Percentiles rank a stretch among this genome's conserved stretches.
Conservation (phyloP, 2,329 filamentous ascomycete genomes). For the Fusarium transvaalense region DNA sequence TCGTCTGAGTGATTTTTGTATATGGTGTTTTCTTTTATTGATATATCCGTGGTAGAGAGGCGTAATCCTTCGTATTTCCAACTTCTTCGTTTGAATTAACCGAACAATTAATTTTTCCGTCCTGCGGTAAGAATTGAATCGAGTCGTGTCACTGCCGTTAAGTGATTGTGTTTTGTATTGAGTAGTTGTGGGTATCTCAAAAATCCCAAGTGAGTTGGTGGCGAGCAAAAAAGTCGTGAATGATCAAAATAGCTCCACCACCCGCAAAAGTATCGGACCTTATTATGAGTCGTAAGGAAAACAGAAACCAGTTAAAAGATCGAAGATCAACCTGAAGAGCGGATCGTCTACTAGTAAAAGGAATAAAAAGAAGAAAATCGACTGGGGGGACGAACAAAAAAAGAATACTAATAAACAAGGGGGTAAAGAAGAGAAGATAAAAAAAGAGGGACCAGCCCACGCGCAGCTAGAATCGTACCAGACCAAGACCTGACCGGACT, state of each 20-base stretch:
- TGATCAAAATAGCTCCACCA: conserved; percentile 21
- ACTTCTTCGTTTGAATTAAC: conserved; percentile 6
- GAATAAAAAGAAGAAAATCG: conserved; percentile 23
- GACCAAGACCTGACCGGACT: conserved; percentile 36
- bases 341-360: conserved; percentile 29
- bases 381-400: neutral
- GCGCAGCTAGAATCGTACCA: conserved; percentile 47
- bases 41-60: conserved; percentile 10
- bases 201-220: conserved; percentile 12
- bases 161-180: conserved; percentile 11
- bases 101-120: conserved; percentile 30
- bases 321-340: conserved; percentile 32
- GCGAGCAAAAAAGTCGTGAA: conserved; percentile 4
- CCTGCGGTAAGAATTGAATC: conserved; percentile 38
- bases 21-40: neutral
- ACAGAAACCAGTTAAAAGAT: conserved; percentile 24
- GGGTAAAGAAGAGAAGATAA: conserved; percentile 13
- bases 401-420: conserved; percentile 28
- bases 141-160: conserved; percentile 14
- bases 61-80: conserved; percentile 10
- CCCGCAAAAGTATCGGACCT: conserved; percentile 13
- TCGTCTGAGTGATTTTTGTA: conserved; percentile 15
- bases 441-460: conserved; percentile 47
- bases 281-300: conserved; percentile 28
- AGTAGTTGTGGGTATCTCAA: conserved; percentile 32